Base-by-base conservation (phyloP, 176 grass and related monocot species). In the Eleusine coracana region DNA sequence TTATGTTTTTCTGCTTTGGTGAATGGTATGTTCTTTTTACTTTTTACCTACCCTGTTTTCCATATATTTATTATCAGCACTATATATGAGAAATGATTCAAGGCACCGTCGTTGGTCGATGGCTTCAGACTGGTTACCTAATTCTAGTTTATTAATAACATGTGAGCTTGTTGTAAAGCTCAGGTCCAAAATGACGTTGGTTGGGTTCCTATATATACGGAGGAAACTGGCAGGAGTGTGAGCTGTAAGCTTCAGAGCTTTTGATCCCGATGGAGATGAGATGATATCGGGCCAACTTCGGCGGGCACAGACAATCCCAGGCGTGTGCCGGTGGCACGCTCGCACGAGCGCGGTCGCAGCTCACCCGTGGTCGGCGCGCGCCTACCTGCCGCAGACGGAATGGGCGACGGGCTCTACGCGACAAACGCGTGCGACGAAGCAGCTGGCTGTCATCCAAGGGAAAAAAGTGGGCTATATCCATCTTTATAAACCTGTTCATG, bases 331-430 rank as follows among this genome's bases (percentile, higher is more conserved):
- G 61, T 17, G 46, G 27, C 16, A 6, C 20, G 34, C 36, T 36
- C 4, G 76, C 76, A 3, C 76, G 11, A 27, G 76, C 75, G 38
- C 25, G 23, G 25, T 2, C 2, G 75, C 59, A 3, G 59, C 39
- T 5, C 2, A 59, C 60, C 59, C 75, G 75, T 78, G 76, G 41
- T 18, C 61, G 61, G 61, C 76, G 44, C 62, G 28, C 62, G 62
- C 62, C 62, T 13, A 79, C 45, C 77, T 79, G 73, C 73, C 11
- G 2, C 31, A 1, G 50, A 14, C 34, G 10, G 18, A 18, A 37
- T 4, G 16, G 29, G 29, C 48, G 2, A 7, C 23, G 6, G 14
- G 23, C 59, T 50, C 17, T 36, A 66, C 61, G 18, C 44, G 77
- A 79, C 62, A 67, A 50, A 21, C 77, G 77, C 42, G 1, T 51